Evolutionary conservation across 805 yeast species (phyloP).

Genomic region (Hanseniaspora lindneri): DNA sequence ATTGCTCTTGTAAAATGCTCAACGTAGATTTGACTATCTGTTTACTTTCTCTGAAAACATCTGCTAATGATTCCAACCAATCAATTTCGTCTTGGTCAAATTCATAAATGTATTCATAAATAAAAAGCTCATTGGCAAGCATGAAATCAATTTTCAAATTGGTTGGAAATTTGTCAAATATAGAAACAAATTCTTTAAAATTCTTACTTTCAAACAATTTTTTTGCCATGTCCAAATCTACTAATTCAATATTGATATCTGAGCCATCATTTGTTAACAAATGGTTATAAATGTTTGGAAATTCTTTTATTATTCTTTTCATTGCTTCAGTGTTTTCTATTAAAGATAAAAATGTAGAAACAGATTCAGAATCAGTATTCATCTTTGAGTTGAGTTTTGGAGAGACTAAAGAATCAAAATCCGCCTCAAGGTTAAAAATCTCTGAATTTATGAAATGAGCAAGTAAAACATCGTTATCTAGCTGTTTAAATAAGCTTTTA

Average conservation of each 20-base stretch:
- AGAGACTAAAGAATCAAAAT: neutral
- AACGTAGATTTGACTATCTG: neutral
- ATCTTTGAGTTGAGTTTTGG: neutral
- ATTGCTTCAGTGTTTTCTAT: neutral
- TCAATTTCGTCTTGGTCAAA: neutral
- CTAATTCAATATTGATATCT: neutral
- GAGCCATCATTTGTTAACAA: neutral
- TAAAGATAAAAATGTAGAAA: neutral
- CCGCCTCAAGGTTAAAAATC: neutral
- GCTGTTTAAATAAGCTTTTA: neutral
- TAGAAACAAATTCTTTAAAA: neutral
- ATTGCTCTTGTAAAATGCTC: neutral
- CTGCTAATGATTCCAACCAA: neutral
- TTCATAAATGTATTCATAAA: neutral
- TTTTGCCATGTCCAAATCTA: neutral
- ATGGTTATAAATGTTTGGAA: neutral
- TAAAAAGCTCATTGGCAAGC: neutral
- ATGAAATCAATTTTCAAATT: conserved; percentile 1
- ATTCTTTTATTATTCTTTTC: neutral
- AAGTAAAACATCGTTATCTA: neutral
- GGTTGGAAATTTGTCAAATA: neutral
- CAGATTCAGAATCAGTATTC: neutral
- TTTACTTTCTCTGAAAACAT: neutral
- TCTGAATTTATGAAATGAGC: neutral
- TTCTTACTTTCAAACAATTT: neutral